Percentiles rank a stretch among this genome's conserved stretches.
Conservation (phyloP, 371 early-diverging fungal genomes). For the Syncephalis fuscata region DNA sequence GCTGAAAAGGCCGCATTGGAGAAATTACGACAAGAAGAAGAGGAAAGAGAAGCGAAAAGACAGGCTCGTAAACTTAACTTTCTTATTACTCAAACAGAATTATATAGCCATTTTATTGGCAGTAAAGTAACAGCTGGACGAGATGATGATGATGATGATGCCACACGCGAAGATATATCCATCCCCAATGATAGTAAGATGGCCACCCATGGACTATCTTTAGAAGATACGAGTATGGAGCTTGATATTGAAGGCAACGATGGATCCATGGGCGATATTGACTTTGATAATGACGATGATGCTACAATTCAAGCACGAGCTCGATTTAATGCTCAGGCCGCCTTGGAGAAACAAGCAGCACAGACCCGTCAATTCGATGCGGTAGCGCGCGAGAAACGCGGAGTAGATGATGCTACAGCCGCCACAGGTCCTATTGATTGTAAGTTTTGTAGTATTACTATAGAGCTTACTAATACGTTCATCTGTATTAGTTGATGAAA, state of each 20-base stretch:
- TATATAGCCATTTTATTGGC: conserved; percentile 93
- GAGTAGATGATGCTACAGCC: conserved; percentile 1
- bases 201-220: conserved; percentile 10
- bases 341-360: conserved; percentile 54
- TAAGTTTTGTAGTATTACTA: conserved; percentile 9
- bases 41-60: conserved; percentile 72
- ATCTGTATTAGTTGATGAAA: conserved; percentile 32
- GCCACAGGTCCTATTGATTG: conserved; percentile 9
- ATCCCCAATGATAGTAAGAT: conserved; percentile 5
- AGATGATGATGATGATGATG: conserved; percentile 10
- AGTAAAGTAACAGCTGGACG: conserved; percentile 40
- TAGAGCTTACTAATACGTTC: background rate
- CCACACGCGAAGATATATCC: conserved; percentile 8
- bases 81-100: conserved; percentile 91
- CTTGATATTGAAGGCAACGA: background rate
- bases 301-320: conserved; percentile 50
- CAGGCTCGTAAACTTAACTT: conserved; percentile 94
- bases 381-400: conserved; percentile 17
- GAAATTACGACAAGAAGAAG: conserved; percentile 66
- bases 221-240: conserved; percentile 9
- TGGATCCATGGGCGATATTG: conserved; percentile 32
- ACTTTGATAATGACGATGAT: conserved; percentile 70
- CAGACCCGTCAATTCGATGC: conserved; percentile 55
- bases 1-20: conserved; percentile 86
- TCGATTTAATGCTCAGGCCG: conserved; percentile 55